These are phyloP conservation scores for Candida vaughaniae DNA, from an alignment of 805 yeast species.

Conservation along the genomic window DNA sequence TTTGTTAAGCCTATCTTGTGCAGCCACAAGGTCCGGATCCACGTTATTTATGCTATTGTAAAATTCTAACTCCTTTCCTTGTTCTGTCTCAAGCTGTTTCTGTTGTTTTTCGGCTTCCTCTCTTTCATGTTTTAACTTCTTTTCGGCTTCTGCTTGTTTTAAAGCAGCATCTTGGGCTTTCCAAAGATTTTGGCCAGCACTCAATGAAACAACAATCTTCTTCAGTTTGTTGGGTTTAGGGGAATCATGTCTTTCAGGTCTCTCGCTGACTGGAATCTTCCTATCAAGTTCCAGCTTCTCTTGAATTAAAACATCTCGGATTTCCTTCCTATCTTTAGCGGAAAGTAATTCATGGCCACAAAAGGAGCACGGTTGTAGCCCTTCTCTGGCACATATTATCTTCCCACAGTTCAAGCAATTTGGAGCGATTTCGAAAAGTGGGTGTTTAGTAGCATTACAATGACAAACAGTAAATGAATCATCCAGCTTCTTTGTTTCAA, in stretches of 20 bases:
- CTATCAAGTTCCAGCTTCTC: conserved; percentile 49
- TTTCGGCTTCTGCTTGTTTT: conserved; percentile 52
- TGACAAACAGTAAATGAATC: conserved; percentile 46
- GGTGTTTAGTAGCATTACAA: conserved; percentile 87
- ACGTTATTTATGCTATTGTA: conserved; percentile 38
- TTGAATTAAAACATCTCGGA: conserved; percentile 48
- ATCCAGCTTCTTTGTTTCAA: conserved; percentile 33
- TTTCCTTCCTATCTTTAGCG: conserved; percentile 57
- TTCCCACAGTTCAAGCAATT: conserved; percentile 94
- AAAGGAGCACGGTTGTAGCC: conserved; percentile 82
- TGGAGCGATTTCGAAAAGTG: conserved; percentile 85
- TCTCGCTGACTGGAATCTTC: conserved; percentile 16
- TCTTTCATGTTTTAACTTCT: conserved; percentile 20
- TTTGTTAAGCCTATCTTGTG: conserved; percentile 71
- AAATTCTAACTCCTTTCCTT: conserved; percentile 43
- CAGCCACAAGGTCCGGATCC: conserved; percentile 63
- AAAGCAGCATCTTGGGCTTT: conserved; percentile 66
- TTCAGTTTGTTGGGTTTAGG: conserved; percentile 12
- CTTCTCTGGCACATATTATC: conserved; percentile 87
- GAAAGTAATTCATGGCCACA: conserved; percentile 73
- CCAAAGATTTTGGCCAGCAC: conserved; percentile 59
- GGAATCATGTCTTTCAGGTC: conserved; percentile 16
- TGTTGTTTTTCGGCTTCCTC: conserved; percentile 20
- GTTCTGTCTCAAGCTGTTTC: conserved; percentile 32
- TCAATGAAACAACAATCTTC: conserved; percentile 7